Percentiles rank a stretch among this genome's conserved stretches.
Evolutionary conservation across 768 basidiomycete species (phyloP).

Genomic region (Boletus vermiculosoides): DNA sequence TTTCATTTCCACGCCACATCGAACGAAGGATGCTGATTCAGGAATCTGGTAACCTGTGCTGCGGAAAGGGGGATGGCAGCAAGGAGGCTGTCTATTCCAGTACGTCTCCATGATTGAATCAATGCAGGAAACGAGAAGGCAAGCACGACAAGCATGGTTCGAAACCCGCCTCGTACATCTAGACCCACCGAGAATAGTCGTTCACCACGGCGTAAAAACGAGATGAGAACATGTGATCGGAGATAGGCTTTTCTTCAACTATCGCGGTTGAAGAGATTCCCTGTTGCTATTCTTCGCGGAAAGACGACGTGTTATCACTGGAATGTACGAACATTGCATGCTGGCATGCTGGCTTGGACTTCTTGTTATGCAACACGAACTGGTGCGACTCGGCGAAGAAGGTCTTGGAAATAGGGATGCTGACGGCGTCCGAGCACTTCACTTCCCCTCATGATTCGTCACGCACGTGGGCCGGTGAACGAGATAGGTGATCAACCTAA

Average conservation of each 20-base stretch:
- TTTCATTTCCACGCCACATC: slow-evolving; percentile 15
- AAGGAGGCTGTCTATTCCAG: slow-evolving; percentile 20
- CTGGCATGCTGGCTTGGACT: slow-evolving; percentile 1
- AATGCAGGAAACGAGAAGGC: slow-evolving; percentile 9
- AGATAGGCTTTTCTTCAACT: slow-evolving; percentile 27
- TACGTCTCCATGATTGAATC: slow-evolving; percentile 11
- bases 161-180: slow-evolving; percentile 38
- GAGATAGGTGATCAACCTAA: not conserved
- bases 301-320: slow-evolving; percentile 4
- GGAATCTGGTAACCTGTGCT: slow-evolving; percentile 19
- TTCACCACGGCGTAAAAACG: slow-evolving; percentile 53
- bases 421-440: not conserved
- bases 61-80: slow-evolving; percentile 6
- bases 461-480: not conserved
- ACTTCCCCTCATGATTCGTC: not conserved
- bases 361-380: slow-evolving; percentile 5
- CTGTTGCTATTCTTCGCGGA: slow-evolving; percentile 8
- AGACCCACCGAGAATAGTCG: slow-evolving; percentile 54
- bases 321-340: not conserved
- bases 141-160: slow-evolving; percentile 4
- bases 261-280: slow-evolving; percentile 1
- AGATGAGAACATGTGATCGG: slow-evolving; percentile 29
- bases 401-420: not conserved
- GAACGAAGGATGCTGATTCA: slow-evolving; percentile 7
- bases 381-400: slow-evolving; percentile 10